Conservation (phyloP, 2,329 filamentous ascomycete species). For the Scolecobasidium constrictum region DNA sequence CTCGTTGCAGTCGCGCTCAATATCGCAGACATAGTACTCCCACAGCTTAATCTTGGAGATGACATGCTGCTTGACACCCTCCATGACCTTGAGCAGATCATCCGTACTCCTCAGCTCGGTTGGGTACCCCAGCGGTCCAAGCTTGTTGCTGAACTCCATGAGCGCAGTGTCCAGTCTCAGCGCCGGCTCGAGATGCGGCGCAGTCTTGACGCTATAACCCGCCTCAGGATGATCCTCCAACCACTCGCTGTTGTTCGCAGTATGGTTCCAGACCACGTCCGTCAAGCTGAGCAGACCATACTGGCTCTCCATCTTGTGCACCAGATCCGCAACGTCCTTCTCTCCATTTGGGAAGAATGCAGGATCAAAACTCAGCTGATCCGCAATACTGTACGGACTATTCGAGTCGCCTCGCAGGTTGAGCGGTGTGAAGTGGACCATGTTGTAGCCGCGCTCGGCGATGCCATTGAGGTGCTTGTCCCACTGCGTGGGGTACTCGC, state of each 20-base stretch:
- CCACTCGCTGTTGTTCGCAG: constrained; percentile 91
- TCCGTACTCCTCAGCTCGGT: constrained; percentile 58
- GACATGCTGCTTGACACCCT: constrained; percentile 69
- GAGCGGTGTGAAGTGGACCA: constrained; percentile 95
- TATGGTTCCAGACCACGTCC: constrained; percentile 97
- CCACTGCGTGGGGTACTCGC: constrained; percentile 82
- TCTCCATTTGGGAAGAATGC: constrained; percentile 76
- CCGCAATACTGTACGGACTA: constrained; percentile 92
- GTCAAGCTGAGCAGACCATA: constrained; percentile 80
- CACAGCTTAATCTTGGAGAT: constrained; percentile 70
- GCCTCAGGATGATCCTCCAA: constrained; percentile 88
- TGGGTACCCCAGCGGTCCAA: constrained; percentile 61
- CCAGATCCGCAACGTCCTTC: constrained; percentile 64
- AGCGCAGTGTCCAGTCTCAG: constrained; percentile 70
- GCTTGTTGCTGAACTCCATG: constrained; percentile 49
- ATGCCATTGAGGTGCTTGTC: constrained; percentile 81
- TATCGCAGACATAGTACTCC: constrained; percentile 85
- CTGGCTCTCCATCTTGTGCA: constrained; percentile 71
- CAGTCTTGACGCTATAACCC: constrained; percentile 87
- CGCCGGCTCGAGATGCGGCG: constrained; percentile 57
- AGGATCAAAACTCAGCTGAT: constrained; percentile 81
- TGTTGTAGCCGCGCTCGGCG: constrained; percentile 88
- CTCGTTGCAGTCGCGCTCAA: constrained; percentile 58
- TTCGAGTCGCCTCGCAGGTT: constrained; percentile 84
- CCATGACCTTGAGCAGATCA: constrained; percentile 73